Percentiles rank a stretch among this genome's conserved stretches.
phyloP scores from a whole-genome alignment of 2,329 filamentous ascomycete genomes.

The Cytospora chrysosperma region DNA sequence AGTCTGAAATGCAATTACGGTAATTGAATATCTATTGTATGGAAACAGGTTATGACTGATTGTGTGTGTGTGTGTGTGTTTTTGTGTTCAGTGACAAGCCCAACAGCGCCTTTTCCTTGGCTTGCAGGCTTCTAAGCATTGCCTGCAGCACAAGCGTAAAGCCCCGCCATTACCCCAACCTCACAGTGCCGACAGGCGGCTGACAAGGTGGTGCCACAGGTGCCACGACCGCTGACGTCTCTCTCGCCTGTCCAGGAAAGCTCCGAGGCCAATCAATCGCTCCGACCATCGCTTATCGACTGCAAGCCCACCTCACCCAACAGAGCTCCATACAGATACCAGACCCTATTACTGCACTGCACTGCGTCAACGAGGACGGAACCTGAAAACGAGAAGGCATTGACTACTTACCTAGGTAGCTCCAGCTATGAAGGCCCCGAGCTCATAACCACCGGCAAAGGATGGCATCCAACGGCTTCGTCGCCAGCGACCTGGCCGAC shows the following conservation, averaged over 20 bases:
- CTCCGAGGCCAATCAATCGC: slow-evolving; percentile 7
- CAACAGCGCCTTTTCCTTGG: no score
- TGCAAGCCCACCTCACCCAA: neutral
- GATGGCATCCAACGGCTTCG: slow-evolving; percentile 76
- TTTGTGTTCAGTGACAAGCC: no score
- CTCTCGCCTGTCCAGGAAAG: no score
- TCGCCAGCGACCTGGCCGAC: slow-evolving; percentile 58
- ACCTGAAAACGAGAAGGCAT: neutral
- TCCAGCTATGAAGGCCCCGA: slow-evolving; percentile 22
- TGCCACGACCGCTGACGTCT: slow-evolving; percentile 21
- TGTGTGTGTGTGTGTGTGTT: neutral
- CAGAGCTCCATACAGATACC: neutral
- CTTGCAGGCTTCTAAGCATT: no score
- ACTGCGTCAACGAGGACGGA: neutral
- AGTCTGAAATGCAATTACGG: slow-evolving; percentile 6
- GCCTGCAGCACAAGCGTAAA: neutral
- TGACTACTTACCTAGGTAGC: neutral
- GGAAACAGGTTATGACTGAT: neutral
- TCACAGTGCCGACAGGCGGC: no score
- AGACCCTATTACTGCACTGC: neutral
- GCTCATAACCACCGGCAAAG: slow-evolving; percentile 20
- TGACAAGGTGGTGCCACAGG: neutral
- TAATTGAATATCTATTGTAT: slow-evolving; percentile 1
- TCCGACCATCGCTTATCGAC: neutral
- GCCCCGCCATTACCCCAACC: neutral